Evolutionary conservation across 352 stramenopile species (phyloP).

Genomic region (Globisporangium nagaii): DNA sequence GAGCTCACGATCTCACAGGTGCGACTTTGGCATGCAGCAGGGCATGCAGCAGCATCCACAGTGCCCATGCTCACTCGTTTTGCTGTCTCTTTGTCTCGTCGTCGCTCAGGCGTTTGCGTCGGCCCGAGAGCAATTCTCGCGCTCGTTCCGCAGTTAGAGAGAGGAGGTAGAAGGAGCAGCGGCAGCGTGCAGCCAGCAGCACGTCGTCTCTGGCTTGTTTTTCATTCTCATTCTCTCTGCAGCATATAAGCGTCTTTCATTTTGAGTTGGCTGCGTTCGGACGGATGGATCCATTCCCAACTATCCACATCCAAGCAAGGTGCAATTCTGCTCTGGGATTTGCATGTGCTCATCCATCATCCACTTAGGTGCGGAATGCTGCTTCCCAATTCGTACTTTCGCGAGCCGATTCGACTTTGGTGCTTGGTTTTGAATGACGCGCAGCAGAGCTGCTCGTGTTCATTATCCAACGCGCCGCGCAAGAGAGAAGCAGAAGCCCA

Average conservation of each 20-base stretch:
- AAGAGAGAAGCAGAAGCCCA: not conserved
- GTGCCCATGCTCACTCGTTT: no score
- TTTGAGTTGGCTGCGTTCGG: not conserved
- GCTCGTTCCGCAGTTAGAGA: conserved; percentile 83
- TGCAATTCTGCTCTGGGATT: no score
- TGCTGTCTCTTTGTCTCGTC: no score
- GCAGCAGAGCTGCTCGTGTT: no score
- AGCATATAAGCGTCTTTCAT: conserved; percentile 5
- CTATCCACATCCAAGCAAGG: no score
- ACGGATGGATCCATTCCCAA: no score
- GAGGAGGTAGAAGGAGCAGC: not conserved
- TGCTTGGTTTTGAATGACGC: not conserved
- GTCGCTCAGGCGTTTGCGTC: conserved; percentile 66
- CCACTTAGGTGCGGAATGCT: no score
- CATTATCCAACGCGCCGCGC: not conserved
- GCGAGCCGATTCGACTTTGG: no score
- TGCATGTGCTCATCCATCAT: no score
- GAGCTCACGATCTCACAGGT: conserved; percentile 87
- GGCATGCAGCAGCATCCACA: no score
- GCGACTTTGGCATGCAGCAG: no score
- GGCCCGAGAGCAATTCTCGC: conserved; percentile 83
- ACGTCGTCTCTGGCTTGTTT: not conserved
- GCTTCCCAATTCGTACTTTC: no score
- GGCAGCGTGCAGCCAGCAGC: not conserved
- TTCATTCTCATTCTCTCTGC: not conserved